Base-by-base conservation (phyloP, 805 yeast genomes). In the Starmerella roubikii region DNA sequence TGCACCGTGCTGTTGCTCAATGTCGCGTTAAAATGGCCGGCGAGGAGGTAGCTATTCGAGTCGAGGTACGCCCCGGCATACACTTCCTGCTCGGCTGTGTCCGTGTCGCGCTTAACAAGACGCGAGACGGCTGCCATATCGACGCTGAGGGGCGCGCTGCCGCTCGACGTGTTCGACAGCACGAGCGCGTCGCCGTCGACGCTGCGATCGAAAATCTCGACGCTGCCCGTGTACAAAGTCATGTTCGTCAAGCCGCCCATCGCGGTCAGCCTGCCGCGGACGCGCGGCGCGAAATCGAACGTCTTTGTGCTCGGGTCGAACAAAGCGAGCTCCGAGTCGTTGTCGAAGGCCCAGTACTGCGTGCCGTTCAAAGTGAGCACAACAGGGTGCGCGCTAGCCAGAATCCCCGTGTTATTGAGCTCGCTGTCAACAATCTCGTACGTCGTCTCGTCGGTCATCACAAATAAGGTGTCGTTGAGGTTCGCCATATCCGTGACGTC, bases 1-100 rank as follows among this genome's bases (percentile, higher is more conserved):
- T 44, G 27, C 12, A 55, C 59, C 7, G 39, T 32, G 0, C 54
- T 43, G 10, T 50, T 54, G 3, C 50, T 50, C 4, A 55, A 46
- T n/a, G 30, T 29, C 7, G 65, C 64, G 8, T 51, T 54, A 50
- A 77, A 75, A 3, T 60, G 55, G 17, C 88, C 91, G 8, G 81
- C 85, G 35, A 79, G 57, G 0, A 71, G 68, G 30, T 75, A 59
- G 10, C 67, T 44, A 0, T 75, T 54, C 11, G 61, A 60, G 53
- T 80, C 77, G 34, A 66, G 49, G 44, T 55, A 66, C 1, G 56
- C 46, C 12, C 70, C 74, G 7, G 20, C 20, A 15, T 29, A 16
- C 5, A 29, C 16, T 15, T 9, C 10, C 11, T 29, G 4, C 11
- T 29, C 20, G 30, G 15, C 13, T 9, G 13, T 11, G 6, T 15